Evolutionary conservation across 179 eudicot genomes (phyloP).

Genomic region (Sideroxylon spinosum): DNA sequence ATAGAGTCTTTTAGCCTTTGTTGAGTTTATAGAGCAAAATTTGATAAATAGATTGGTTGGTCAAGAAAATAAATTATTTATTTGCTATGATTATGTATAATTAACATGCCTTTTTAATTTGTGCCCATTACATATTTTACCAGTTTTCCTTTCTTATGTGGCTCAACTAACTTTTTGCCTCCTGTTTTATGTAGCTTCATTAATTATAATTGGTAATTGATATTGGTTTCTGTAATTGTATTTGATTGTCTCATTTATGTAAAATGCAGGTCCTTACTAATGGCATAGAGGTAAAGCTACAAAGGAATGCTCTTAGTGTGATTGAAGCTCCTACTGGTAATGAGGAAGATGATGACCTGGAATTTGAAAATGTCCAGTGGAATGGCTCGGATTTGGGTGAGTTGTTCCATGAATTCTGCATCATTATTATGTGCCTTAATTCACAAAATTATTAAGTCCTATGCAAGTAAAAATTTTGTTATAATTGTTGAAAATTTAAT

Average conservation of each 20-base stretch:
- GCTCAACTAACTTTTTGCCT: background rate
- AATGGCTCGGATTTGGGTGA: slow-evolving; percentile 43
- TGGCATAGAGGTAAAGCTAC: slow-evolving; percentile 73
- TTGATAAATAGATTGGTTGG: background rate
- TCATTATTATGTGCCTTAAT: no score
- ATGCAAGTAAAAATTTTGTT: background rate
- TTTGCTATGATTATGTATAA: background rate
- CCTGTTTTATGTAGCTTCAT: background rate
- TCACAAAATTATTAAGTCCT: background rate
- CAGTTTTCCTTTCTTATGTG: background rate
- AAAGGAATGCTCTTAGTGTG: slow-evolving; percentile 72
- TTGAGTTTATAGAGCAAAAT: background rate
- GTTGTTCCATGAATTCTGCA: slow-evolving; percentile 17
- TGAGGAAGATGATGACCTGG: slow-evolving; percentile 62
- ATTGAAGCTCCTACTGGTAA: slow-evolving; percentile 69
- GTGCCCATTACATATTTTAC: background rate
- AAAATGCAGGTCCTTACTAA: slow-evolving; percentile 56
- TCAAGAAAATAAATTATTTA: background rate
- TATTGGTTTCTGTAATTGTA: background rate
- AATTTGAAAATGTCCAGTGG: slow-evolving; percentile 53
- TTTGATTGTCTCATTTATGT: background rate
- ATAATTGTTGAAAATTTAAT: background rate
- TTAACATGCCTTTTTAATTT: background rate
- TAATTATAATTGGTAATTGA: background rate
- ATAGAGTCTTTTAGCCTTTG: background rate